phyloP scores from a whole-genome alignment of 176 grass and related monocot genomes.

The Eremochloa ophiuroides region DNA sequence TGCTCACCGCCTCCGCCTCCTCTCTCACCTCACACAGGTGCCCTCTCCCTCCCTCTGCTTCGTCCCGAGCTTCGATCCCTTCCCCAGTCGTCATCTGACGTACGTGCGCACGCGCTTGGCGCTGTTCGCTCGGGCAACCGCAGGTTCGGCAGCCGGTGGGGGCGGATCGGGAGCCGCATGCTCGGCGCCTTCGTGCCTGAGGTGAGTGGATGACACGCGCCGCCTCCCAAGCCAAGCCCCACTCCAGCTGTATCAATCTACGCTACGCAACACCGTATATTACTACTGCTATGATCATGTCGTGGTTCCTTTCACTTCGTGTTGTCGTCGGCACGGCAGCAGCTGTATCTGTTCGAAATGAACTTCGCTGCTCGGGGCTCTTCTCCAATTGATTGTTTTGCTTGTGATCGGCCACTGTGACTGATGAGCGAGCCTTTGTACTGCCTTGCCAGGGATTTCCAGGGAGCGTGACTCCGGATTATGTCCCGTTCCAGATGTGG shows the following conservation, averaged over 20 bases:
- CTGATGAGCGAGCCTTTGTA: constrained; percentile 4
- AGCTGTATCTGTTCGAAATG: not conserved
- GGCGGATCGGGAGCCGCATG: constrained; percentile 56
- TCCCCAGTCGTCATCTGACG: not conserved
- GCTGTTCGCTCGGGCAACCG: not conserved
- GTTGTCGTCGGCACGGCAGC: not conserved
- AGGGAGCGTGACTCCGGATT: constrained; percentile 81
- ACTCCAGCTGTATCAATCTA: not conserved
- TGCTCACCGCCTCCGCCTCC: constrained; percentile 74
- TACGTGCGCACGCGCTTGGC: not conserved
- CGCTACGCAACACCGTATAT: not conserved
- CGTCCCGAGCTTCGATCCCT: not conserved
- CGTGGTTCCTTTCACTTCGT: not conserved
- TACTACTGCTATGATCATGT: not conserved
- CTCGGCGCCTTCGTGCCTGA: constrained; percentile 84
- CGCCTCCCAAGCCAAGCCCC: not conserved
- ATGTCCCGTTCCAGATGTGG: constrained; percentile 89
- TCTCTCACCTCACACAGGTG: constrained; percentile 60
- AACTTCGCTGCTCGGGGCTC: not conserved
- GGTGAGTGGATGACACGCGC: constrained; percentile 30
- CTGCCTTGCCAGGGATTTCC: constrained; percentile 68
- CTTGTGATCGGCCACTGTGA: not conserved
- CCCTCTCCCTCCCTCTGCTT: not conserved
- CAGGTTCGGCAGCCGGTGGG: constrained; percentile 76
- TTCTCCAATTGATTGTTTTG: constrained; percentile 9